Evolutionary conservation across 495 filamentous ascomycete species (phyloP), one percentile per base, ranked within the genome.

Genomic region (Penicillium diatomitis): DNA sequence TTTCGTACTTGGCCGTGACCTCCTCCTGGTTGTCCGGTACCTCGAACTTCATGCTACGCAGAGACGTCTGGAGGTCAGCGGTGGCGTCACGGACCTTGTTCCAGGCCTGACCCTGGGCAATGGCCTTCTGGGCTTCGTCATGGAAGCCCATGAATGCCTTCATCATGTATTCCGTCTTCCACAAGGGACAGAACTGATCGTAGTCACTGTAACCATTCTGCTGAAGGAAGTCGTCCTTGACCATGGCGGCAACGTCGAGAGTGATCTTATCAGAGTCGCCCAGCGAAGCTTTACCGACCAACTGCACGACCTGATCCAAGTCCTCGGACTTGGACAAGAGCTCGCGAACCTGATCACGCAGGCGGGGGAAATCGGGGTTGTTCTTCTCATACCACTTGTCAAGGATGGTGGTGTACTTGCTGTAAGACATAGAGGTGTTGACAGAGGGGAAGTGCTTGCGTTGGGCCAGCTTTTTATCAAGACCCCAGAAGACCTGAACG

Each of bases 81-180:
- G 92, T 98, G 30, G 86, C 82, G 53, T 97, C 92, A 46, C 91
- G 81, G 39, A 97, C 83, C 80, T 92, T 97, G 60, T 70, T 68
- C 92, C 92, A 99, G 66, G 70, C 85, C 61, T 87, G 84, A 46
- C 92, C 92, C 58, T 94, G 86, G 11, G 86, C 79, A 59, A 99
- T 72, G 2, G 90, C 91, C 76, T 96, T 97, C 68, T 97, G 92
- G 8, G 87, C 83, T 72, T 99, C 92, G 65, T 99, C 94, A 57
- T 95, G 88, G 78, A 89, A 99, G 44, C 83, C 86, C 81, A 97
- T 89, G 81, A 99, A 96, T 41, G 84, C 82, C 78, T 92, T 95
- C 92, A 99, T 99, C 92, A 99, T 96, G 80, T 94, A 99, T 62
- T 91, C 83, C 4, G 92, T 99, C 81, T 99, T 99, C 91, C 91